phyloP scores from a whole-genome alignment of 192 early-diverging fungal genomes.

The Backusella australiensis region DNA sequence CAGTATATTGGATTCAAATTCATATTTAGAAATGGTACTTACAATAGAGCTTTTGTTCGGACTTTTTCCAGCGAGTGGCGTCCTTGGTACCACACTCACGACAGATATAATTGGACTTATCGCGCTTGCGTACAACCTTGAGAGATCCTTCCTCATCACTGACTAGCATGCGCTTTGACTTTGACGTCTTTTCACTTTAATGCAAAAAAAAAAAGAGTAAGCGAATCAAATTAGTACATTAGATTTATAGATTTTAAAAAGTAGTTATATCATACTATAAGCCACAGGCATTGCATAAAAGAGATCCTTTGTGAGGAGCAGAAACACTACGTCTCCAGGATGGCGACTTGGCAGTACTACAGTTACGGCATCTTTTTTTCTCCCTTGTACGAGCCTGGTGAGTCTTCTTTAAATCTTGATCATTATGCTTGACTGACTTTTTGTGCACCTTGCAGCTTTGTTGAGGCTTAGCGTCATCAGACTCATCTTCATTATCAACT shows the following conservation, averaged over 20 bases:
- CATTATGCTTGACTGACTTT: background rate
- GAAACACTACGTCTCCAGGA: conserved; percentile 3
- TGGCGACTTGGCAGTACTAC: conserved; percentile 27
- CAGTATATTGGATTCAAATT: background rate
- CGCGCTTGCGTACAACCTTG: conserved; percentile 5
- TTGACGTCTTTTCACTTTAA: conserved; percentile 3
- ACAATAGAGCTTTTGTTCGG: background rate
- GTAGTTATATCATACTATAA: background rate
- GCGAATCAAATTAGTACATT: background rate
- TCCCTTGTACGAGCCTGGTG: background rate
- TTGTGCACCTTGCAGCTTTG: background rate
- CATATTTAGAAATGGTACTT: background rate
- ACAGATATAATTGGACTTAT: background rate
- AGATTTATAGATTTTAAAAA: background rate
- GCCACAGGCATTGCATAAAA: conserved; percentile 9
- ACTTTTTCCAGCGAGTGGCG: background rate
- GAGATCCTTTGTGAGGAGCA: background rate
- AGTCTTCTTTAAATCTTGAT: background rate
- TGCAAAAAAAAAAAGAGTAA: background rate
- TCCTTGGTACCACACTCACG: background rate
- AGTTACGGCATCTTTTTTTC: conserved; percentile 27
- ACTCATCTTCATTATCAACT: background rate
- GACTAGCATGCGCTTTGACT: conserved; percentile 3
- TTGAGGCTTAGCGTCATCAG: background rate
- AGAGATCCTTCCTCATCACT: background rate